phyloP scores from a whole-genome alignment of 371 early-diverging fungal species.

The Zychaea mexicana region DNA sequence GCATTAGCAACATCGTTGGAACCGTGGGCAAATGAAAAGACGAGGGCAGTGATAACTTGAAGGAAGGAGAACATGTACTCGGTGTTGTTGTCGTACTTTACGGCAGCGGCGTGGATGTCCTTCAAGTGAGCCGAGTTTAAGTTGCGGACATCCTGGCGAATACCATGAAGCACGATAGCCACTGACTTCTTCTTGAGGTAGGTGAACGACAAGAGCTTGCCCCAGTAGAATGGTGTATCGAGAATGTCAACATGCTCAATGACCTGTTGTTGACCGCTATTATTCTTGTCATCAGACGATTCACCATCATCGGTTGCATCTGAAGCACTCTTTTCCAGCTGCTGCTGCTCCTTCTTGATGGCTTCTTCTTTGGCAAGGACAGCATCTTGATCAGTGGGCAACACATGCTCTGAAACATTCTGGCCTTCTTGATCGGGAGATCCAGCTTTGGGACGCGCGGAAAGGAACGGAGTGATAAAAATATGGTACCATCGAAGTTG shows the following conservation, averaged over 20 bases:
- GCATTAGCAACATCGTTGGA: slow-evolving; percentile 92
- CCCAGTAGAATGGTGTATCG: not conserved
- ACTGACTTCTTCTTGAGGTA: slow-evolving; percentile 19
- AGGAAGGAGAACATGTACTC: slow-evolving; percentile 85
- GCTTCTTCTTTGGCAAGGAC: slow-evolving; percentile 1
- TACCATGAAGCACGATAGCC: slow-evolving; percentile 36
- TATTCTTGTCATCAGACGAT: not conserved
- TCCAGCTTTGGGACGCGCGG: slow-evolving; percentile 38
- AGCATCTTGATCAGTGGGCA: slow-evolving; percentile 2
- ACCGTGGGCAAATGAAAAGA: slow-evolving; percentile 90
- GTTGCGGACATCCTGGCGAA: slow-evolving; percentile 65
- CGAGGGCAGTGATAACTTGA: slow-evolving; percentile 84
- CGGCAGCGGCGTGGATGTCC: slow-evolving; percentile 63
- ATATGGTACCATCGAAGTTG: slow-evolving; percentile 73
- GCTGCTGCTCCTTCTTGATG: not conserved
- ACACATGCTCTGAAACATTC: not conserved
- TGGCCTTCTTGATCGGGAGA: slow-evolving; percentile 14
- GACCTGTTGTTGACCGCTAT: not conserved
- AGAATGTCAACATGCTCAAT: not conserved
- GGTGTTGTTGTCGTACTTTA: slow-evolving; percentile 75
- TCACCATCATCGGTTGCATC: not conserved
- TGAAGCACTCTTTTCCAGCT: not conserved
- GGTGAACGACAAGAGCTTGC: not conserved
- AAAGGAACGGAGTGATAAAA: slow-evolving; percentile 52
- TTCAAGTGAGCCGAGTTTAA: slow-evolving; percentile 48